Evolutionary conservation across 2,329 filamentous ascomycete species (phyloP).

Genomic region (Zasmidium citrigriseum): DNA sequence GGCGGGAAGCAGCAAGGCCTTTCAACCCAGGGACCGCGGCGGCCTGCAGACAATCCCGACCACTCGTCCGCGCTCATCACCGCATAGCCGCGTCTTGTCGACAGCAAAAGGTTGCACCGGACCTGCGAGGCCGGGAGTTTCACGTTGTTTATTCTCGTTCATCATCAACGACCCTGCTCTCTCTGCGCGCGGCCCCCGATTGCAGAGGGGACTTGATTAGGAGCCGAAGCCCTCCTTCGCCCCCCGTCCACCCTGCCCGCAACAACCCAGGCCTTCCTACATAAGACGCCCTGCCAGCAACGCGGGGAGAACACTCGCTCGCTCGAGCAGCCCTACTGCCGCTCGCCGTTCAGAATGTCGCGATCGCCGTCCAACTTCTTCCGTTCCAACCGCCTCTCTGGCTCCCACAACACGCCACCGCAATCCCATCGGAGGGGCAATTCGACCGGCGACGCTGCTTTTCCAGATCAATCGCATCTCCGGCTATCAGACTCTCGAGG

Average conservation of each 20-base stretch:
- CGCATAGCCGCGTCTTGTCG: too few species aligned
- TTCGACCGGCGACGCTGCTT: conserved; percentile 8
- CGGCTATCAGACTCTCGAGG: background rate
- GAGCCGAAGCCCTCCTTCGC: too few species aligned
- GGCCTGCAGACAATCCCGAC: background rate
- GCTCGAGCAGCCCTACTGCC: too few species aligned
- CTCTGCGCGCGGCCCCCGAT: background rate
- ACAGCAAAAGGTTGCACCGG: background rate
- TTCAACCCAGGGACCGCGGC: too few species aligned
- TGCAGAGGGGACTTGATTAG: background rate
- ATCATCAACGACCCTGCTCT: too few species aligned
- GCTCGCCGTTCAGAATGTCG: conserved; percentile 14
- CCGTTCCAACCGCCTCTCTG: conserved; percentile 16
- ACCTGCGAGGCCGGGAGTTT: background rate
- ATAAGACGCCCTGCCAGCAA: too few species aligned
- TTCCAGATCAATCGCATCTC: background rate
- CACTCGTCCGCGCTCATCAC: background rate
- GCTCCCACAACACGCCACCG: conserved; percentile 3
- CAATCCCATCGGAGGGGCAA: conserved; percentile 11
- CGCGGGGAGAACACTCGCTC: too few species aligned
- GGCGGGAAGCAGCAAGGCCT: too few species aligned
- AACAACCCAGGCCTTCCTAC: too few species aligned
- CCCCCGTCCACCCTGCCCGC: too few species aligned
- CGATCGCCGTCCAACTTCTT: conserved; percentile 19
- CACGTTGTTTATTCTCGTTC: background rate